Evolutionary conservation across 257 asterid species (phyloP), one percentile per base, ranked within the genome.

Genomic region (Pogostemon cablin): DNA sequence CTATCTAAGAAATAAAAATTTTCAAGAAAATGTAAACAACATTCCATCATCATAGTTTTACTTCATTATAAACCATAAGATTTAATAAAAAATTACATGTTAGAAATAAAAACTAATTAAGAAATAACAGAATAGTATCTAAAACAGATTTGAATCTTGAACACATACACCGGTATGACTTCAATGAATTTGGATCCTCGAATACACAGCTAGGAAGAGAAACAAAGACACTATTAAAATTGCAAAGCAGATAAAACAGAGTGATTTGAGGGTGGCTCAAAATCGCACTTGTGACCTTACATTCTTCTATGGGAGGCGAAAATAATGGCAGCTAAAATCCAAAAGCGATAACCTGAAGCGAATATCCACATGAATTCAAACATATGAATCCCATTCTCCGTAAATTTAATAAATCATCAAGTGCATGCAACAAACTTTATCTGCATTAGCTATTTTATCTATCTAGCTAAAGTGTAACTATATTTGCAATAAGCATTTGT

Each of bases 101-200:
- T 39, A 71, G 11, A 38, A 47, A 49, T 3, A 7, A 9, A 7
- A 41, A 63, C 44, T 60, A 70, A 65, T 47, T 38, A 50, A 46
- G 34, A 62, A 42, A 6, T 11, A 66, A 42, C 2, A 59, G n/a
- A 43, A 65, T 43, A 72, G 41, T 42, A 15, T 20, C 41, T 56
- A 39, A 63, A 53, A 34, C 17, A 49, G 69, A 54, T 37, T n/a
- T 11, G 60, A 72, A 72, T 46, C 38, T 57, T 25, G 1, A 25
- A 25, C 32, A 9, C 65, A 1, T 68, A 92, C 97, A 25, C 1
- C 32, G 32, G 32, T 1, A 25, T 81, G 81, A 81, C 38, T 84
- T 86, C 81, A 91, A 77, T 8, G 99, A 95, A 85, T 81, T 89
- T 12, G 99, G 99, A 84, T 91, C 98, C 81, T 91, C 95, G 70